These are phyloP conservation scores for Euryodendron excelsum DNA, from an alignment of 148 eudicot species.

Conservation along the genomic window DNA sequence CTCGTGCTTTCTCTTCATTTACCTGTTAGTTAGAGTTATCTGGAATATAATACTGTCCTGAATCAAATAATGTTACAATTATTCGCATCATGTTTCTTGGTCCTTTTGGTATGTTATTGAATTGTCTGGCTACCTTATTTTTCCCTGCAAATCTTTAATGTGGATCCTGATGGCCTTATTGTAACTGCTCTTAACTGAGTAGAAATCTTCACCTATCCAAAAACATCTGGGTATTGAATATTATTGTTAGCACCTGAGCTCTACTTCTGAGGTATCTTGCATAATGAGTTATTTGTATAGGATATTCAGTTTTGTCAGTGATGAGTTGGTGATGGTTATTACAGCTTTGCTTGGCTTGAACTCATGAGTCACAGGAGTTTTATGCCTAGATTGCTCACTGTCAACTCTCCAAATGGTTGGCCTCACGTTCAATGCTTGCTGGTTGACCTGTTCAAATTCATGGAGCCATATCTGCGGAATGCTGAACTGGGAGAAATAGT, in stretches of 20 bases:
- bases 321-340: slow-evolving; percentile 12
- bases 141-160: neutral
- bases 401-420: slow-evolving; percentile 84
- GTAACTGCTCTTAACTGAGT: neutral
- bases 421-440: slow-evolving; percentile 69
- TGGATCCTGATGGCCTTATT: neutral
- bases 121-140: neutral
- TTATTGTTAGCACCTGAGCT: neutral
- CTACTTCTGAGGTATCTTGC: neutral
- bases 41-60: neutral
- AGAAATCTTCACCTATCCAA: neutral
- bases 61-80: neutral
- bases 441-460: slow-evolving; percentile 71
- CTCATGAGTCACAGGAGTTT: slow-evolving; percentile 80
- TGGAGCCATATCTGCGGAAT: slow-evolving; percentile 85
- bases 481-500: slow-evolving; percentile 82
- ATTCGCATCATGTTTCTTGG: neutral
- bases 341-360: slow-evolving; percentile 92
- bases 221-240: neutral
- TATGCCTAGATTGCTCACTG: slow-evolving; percentile 78
- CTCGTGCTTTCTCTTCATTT: neutral
- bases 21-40: neutral
- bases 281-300: neutral
- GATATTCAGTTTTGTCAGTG: neutral
- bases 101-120: neutral